Evolutionary conservation across 177 flowering plant genomes (phyloP), one percentile per base, ranked within the genome.

Genomic region (Vitis hybrid): DNA sequence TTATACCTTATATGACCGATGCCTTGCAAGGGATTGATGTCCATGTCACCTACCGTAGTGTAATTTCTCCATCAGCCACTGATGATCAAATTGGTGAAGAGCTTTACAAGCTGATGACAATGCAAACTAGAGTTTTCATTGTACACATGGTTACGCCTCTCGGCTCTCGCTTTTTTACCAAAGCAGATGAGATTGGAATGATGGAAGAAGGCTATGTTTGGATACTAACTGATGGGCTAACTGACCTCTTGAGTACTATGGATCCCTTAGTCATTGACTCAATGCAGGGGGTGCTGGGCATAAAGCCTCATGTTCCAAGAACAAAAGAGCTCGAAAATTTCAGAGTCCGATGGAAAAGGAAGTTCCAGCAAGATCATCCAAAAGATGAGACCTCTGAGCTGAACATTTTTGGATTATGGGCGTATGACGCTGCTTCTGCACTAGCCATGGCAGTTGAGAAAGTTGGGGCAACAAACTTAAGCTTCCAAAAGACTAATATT

Each of bases 281-380:
- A 0, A 66, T 78, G 77, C 77, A 74, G 32, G 76, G 76, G 3
- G 55, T 66, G 8, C 32, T 67, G 18, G 66, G 62, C 12, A 35
- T 67, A 7, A 67, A 48, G 66, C 46, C 65, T 15, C 61, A 61
- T 4, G 35, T 67, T 10, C 71, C 71, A 1, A 32, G 11, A 7
- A 58, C 67, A 13, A 17, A 46, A 5, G 14, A 18, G 32, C 49
- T 61, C 0, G 62, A 67, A 1, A 30, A 4, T 0, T 73, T 73
- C 11, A 55, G 20, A 3, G 4, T 24, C 48, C 41, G 64, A 18
- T 61, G 65, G 63, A 27, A 15, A n/a, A 57, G 14, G 30, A 51
- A 61, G 76, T 72, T n/a, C 51, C 77, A 17, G 83, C 83, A 49
- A 70, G 72, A 71, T 76, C 80, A 9, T 70, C 59, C 5, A 78